Percentiles rank a stretch among this genome's conserved stretches.
Evolutionary conservation across 306 rosid genomes (phyloP).

Genomic region (Prunus salicina): DNA sequence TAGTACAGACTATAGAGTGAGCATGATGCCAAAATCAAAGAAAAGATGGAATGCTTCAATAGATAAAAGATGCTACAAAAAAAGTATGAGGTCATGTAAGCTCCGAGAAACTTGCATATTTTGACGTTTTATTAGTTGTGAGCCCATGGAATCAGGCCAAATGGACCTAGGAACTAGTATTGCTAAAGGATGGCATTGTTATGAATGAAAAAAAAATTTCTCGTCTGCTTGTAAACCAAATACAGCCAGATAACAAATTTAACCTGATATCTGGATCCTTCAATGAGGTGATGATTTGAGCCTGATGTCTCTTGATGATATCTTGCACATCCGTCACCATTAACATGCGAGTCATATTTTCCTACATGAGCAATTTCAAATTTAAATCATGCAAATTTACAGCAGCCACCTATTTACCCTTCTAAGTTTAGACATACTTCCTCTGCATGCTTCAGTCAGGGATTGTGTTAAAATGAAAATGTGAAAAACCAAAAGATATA

Average conservation of each 20-base stretch:
- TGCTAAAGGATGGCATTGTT: background rate
- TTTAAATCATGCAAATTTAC: conserved; percentile 23
- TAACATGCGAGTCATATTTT: conserved; percentile 97
- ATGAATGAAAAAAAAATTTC: background rate
- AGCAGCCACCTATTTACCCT: conserved; percentile 22
- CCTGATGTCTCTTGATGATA: conserved; percentile 95
- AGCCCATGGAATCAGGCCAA: background rate
- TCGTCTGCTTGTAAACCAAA: conserved; percentile 14
- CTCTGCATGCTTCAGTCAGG: background rate
- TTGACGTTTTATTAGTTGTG: background rate
- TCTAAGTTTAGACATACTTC: conserved; percentile 4
- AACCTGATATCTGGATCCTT: conserved; percentile 99
- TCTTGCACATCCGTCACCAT: conserved; percentile 99
- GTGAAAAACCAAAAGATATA: background rate
- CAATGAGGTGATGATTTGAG: conserved; percentile 96
- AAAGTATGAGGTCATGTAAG: background rate
- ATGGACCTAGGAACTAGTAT: background rate
- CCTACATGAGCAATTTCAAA: conserved; percentile 55
- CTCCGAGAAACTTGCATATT: background rate
- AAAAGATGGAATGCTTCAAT: background rate
- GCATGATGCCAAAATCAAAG: background rate
- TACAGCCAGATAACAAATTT: conserved; percentile 8
- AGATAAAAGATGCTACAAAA: background rate
- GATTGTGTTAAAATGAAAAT: background rate
- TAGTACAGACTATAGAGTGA: background rate